Percentiles rank a stretch among this genome's conserved stretches.
phyloP scores from a whole-genome alignment of 257 asterid species.

The Forsythia suspensa region DNA sequence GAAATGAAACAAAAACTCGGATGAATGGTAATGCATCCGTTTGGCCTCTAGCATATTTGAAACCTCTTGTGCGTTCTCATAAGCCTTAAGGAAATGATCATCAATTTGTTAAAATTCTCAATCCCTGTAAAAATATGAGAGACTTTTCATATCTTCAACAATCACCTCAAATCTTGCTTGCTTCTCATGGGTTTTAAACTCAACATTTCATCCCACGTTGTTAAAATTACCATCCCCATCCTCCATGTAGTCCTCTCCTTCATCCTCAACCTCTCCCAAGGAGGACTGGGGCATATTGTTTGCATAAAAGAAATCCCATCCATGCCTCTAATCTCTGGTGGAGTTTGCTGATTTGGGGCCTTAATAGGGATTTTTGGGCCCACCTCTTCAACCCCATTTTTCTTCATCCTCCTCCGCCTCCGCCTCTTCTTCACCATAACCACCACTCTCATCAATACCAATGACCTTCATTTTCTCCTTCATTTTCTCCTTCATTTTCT shows the following conservation, averaged over 20 bases:
- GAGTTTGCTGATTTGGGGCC: constrained; percentile 47
- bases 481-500: constrained; percentile 49
- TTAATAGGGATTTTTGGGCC: constrained; percentile 40
- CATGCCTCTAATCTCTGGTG: constrained; percentile 61
- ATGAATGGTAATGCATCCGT: constrained; percentile 85
- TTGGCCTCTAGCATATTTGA: constrained; percentile 96
- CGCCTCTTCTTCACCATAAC: constrained; percentile 43
- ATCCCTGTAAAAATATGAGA: no score
- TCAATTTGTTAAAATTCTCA: constrained; percentile 31
- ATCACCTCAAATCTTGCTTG: constrained; percentile 21
- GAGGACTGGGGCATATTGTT: constrained; percentile 44
- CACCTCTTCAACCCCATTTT: constrained; percentile 41
- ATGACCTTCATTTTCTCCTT: constrained; percentile 57
- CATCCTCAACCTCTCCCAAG: constrained; percentile 58
- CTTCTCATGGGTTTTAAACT: constrained; percentile 77
- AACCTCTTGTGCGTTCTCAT: constrained; percentile 85
- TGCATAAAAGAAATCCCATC: constrained; percentile 83
- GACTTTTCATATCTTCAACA: no score
- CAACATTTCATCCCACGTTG: constrained; percentile 26
- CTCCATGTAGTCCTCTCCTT: constrained; percentile 30
- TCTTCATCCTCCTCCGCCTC: constrained; percentile 48
- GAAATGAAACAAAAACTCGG: no score
- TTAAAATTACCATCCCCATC: constrained; percentile 32
- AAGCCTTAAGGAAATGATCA: constrained; percentile 89
- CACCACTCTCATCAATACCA: constrained; percentile 41